Conservation (phyloP, 2,329 filamentous ascomycete species). For the Purpureocillium takamizusanense region DNA sequence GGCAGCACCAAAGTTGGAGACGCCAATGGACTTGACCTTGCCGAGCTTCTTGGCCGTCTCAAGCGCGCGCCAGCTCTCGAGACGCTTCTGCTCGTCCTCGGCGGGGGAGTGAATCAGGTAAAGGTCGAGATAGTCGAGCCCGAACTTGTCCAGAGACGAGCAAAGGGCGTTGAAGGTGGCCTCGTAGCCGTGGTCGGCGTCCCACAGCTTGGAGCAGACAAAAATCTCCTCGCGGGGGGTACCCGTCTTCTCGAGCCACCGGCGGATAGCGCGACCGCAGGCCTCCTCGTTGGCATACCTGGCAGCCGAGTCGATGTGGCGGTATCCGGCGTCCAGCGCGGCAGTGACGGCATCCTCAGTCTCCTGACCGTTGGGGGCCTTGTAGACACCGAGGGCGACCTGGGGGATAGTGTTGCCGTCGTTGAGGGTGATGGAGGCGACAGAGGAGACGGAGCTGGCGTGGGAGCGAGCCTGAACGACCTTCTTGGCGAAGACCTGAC, state of each 20-base stretch:
- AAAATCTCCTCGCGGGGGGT: constrained; percentile 59
- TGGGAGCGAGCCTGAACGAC: constrained; percentile 12
- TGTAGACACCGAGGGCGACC: constrained; percentile 38
- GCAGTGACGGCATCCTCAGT: constrained; percentile 50
- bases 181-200: constrained; percentile 30
- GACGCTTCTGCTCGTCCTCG: constrained; percentile 55
- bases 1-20: constrained; percentile 69
- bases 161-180: constrained; percentile 50
- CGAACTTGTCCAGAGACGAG: constrained; percentile 57
- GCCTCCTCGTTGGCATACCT: constrained; percentile 59
- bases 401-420: constrained; percentile 61
- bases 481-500: constrained; percentile 20
- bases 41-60: constrained; percentile 58
- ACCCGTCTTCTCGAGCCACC: constrained; percentile 53
- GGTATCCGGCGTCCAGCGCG: constrained; percentile 49
- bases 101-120: constrained; percentile 59
- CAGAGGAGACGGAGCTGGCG: constrained; percentile 15
- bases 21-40: constrained; percentile 60
- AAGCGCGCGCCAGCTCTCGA: constrained; percentile 66
- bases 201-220: constrained; percentile 62
- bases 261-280: constrained; percentile 62
- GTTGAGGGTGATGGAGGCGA: constrained; percentile 51
- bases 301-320: constrained; percentile 45
- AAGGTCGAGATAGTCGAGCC: constrained; percentile 63
- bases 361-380: constrained; percentile 40